A percentile compares a stretch with the other conserved stretches of the same genome.
These are phyloP conservation scores for Apiospora aurea DNA, from an alignment of 2,329 filamentous ascomycete species.

Conservation along the genomic window DNA sequence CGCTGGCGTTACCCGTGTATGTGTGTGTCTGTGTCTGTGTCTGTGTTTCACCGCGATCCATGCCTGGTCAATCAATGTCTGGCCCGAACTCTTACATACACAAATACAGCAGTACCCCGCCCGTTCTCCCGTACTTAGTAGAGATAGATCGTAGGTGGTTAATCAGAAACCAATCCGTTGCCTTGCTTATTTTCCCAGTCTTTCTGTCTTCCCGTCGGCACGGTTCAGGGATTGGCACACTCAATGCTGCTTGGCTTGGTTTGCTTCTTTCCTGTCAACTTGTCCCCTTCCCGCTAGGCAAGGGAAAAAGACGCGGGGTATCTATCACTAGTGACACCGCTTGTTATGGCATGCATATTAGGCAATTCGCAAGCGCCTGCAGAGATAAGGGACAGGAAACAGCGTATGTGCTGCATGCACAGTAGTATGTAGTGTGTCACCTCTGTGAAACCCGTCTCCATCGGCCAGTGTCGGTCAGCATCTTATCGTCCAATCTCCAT, in stretches of 20 bases:
- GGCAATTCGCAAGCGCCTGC: background rate
- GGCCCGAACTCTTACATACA: background rate
- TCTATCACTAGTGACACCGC: slow-evolving; percentile 12
- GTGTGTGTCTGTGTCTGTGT: background rate
- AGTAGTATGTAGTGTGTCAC: background rate
- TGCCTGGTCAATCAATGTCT: slow-evolving; percentile 4
- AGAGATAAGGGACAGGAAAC: background rate
- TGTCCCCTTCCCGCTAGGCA: background rate
- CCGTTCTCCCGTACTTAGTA: slow-evolving; percentile 2
- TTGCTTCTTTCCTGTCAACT: background rate
- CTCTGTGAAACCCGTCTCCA: background rate
- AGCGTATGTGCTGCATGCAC: background rate
- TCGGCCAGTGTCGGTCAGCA: background rate
- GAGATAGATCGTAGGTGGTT: background rate
- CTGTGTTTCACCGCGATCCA: background rate
- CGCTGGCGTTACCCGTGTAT: background rate
- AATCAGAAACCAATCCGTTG: background rate
- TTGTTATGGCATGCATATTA: slow-evolving; percentile 17
- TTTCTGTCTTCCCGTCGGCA: background rate
- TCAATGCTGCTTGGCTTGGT: background rate
- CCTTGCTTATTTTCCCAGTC: background rate
- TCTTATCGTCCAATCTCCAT: slow-evolving; percentile 15
- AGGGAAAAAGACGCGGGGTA: slow-evolving; percentile 9
- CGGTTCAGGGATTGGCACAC: background rate
- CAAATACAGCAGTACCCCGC: background rate